Percentiles rank a stretch among this genome's conserved stretches.
Evolutionary conservation across 208 protist genomes (phyloP).

Genomic region (Acanthamoeba lenticulata): DNA sequence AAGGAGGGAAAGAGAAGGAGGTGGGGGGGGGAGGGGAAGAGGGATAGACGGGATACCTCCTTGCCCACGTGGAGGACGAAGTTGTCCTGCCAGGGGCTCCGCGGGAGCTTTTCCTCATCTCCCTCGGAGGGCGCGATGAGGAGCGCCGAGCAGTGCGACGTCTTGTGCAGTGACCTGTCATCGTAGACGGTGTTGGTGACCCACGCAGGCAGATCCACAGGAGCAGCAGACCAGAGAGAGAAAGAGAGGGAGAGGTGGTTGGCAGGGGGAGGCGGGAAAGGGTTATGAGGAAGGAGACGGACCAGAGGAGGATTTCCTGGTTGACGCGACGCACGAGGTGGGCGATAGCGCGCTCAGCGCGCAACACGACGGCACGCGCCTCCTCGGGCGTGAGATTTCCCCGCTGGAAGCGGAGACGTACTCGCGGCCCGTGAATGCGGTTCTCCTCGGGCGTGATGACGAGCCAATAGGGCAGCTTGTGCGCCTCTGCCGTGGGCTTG

Average conservation of each 20-base stretch:
- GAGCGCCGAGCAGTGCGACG: conserved; percentile 36
- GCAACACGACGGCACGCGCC: not conserved
- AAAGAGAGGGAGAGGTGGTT: not conserved
- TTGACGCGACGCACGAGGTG: not conserved
- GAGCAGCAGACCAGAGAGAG: not conserved
- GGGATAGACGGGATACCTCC: not conserved
- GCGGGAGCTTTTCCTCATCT: not conserved
- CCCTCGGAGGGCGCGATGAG: not conserved
- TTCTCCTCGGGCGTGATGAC: conserved; percentile 4
- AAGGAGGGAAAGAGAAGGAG: not conserved
- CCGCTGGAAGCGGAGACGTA: conserved; percentile 30
- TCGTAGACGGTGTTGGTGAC: too few species aligned
- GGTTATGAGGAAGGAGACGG: not conserved
- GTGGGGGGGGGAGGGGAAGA: not conserved
- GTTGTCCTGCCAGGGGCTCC: conserved; percentile 47
- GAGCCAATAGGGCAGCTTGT: conserved; percentile 62
- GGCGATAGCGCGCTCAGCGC: not conserved
- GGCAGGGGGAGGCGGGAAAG: not conserved
- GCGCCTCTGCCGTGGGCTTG: not conserved
- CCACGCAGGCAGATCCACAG: not conserved
- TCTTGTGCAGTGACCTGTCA: conserved; percentile 61
- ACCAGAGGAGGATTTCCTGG: conserved; percentile 31
- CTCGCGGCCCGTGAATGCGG: not conserved
- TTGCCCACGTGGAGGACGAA: conserved; percentile 64
- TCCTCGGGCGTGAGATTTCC: conserved; percentile 15